Evolutionary conservation across 192 early-diverging fungal species (phyloP).

Genomic region (Coemansia sp.): DNA sequence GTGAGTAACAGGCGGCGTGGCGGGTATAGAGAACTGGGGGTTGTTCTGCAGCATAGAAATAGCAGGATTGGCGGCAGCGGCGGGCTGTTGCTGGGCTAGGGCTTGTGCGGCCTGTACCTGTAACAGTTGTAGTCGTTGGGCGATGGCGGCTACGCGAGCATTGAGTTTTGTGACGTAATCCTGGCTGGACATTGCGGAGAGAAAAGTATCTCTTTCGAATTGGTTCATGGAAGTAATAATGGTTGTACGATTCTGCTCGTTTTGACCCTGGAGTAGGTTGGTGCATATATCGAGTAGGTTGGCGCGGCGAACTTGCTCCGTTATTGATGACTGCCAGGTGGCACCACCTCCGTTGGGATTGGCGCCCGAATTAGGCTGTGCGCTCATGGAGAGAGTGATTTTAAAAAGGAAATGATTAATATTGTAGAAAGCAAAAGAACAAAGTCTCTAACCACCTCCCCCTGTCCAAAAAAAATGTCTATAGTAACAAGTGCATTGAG

Average conservation of each 20-base stretch:
- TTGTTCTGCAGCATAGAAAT: background rate
- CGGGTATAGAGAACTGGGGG: background rate
- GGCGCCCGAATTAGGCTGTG: constrained; percentile 21
- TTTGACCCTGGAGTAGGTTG: constrained; percentile 24
- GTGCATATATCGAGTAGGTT: constrained; percentile 14
- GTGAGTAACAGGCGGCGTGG: background rate
- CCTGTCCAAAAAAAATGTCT: too few species aligned
- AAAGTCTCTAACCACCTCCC: background rate
- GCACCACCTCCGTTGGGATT: constrained; percentile 18
- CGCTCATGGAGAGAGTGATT: constrained; percentile 23
- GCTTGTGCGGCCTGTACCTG: background rate
- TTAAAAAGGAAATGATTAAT: background rate
- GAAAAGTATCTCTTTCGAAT: constrained; percentile 23
- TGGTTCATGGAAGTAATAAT: constrained; percentile 13
- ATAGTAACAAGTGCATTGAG: too few species aligned
- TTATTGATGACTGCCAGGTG: constrained; percentile 30
- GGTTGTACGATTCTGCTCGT: constrained; percentile 10
- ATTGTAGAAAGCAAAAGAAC: background rate
- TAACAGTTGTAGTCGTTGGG: background rate
- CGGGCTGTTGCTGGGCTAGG: constrained; percentile 32
- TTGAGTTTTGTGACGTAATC: constrained; percentile 32
- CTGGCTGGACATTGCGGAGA: constrained; percentile 24
- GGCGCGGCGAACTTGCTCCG: constrained; percentile 25
- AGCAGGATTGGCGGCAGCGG: background rate
- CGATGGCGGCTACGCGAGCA: constrained; percentile 10